Evolutionary conservation across 495 filamentous ascomycete genomes (phyloP).

Genomic region (Aspergillus carlsbadensis): DNA sequence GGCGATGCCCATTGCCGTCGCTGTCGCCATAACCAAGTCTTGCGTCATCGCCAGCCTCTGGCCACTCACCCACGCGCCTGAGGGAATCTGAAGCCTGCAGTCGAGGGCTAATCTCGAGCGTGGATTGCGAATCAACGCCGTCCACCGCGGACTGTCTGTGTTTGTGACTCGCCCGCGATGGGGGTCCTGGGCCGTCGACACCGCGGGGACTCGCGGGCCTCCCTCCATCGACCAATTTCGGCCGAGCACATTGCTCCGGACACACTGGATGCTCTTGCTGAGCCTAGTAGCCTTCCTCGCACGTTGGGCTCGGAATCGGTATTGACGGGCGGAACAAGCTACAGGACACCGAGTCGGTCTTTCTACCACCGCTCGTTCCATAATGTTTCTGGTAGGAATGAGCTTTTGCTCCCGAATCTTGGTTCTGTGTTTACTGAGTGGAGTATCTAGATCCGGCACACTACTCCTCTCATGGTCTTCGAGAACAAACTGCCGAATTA

Average conservation of each 20-base stretch:
- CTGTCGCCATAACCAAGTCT: constrained; percentile 9
- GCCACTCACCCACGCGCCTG: not conserved
- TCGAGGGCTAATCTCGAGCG: not conserved
- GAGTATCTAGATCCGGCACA: constrained; percentile 60
- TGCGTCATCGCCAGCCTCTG: constrained; percentile 21
- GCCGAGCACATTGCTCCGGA: constrained; percentile 25
- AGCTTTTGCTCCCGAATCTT: not conserved
- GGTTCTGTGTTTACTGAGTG: constrained; percentile 26
- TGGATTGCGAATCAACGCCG: constrained; percentile 1
- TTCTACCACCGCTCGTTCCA: constrained; percentile 76
- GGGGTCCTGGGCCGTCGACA: constrained; percentile 37
- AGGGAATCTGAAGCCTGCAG: not conserved
- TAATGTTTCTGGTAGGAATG: constrained; percentile 54
- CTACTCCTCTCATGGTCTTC: constrained; percentile 71
- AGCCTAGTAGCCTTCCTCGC: constrained; percentile 35
- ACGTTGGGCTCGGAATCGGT: constrained; percentile 37
- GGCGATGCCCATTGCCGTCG: constrained; percentile 17
- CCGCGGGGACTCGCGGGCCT: constrained; percentile 35
- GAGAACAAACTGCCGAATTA: constrained; percentile 88
- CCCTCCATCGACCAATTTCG: constrained; percentile 24
- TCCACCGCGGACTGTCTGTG: not conserved
- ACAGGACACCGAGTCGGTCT: constrained; percentile 71
- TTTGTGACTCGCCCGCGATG: constrained; percentile 22
- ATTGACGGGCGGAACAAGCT: constrained; percentile 39
- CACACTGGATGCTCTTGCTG: constrained; percentile 26